A percentile compares a stretch with the other conserved stretches of the same genome.
phyloP scores from a whole-genome alignment of 225 moss, liverwort and hornwort species.

The Bryum argenteum region DNA sequence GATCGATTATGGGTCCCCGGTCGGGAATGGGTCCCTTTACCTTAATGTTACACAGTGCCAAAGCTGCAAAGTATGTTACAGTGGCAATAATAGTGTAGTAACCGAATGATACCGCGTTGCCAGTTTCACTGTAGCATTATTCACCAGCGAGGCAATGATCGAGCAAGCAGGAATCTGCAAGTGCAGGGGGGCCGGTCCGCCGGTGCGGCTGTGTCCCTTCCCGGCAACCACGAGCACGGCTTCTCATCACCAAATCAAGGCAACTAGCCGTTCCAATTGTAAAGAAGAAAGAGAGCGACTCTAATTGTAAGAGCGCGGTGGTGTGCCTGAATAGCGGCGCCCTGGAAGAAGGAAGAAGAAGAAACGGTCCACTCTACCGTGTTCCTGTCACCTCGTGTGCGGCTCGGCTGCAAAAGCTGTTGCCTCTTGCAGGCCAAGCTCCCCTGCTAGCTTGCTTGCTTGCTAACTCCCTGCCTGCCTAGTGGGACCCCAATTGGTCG shows the following conservation, averaged over 20 bases:
- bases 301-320: background rate
- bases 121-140: too few species aligned
- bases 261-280: background rate
- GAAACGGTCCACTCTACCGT: background rate
- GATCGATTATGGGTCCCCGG: too few species aligned
- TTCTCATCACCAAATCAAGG: slow-evolving; percentile 30
- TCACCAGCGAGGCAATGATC: too few species aligned
- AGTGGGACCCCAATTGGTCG: slow-evolving; percentile 38
- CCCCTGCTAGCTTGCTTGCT: background rate
- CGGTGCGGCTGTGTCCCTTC: background rate
- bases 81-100: too few species aligned
- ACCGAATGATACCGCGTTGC: too few species aligned
- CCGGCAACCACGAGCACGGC: slow-evolving; percentile 6
- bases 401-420: background rate
- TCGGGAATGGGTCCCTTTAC: too few species aligned
- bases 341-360: too few species aligned
- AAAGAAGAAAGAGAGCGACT: background rate
- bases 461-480: too few species aligned
- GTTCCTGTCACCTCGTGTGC: background rate
- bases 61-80: too few species aligned
- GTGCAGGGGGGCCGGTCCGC: background rate
- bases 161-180: background rate
- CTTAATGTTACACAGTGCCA: too few species aligned
- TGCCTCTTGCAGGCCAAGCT: background rate
- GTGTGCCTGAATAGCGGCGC: background rate